These are phyloP conservation scores for Ustilago tritici DNA, from an alignment of 1,284 basidiomycete genomes.

Conservation along the genomic window DNA sequence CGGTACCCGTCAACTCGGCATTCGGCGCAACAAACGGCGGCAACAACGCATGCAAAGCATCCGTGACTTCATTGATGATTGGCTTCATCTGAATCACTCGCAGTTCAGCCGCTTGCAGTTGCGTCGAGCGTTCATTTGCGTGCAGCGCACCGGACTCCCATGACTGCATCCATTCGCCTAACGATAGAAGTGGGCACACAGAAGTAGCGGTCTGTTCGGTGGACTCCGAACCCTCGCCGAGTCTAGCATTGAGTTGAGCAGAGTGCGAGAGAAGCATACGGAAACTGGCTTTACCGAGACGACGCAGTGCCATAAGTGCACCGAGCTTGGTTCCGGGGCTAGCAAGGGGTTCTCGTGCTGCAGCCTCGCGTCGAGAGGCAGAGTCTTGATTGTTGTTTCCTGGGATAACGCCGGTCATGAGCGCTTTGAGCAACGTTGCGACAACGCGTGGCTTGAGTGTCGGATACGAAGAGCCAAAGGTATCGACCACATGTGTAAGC, in stretches of 20 bases:
- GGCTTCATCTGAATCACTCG: slow-evolving; percentile 32
- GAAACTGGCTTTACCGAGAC: slow-evolving; percentile 61
- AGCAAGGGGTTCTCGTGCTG: slow-evolving; percentile 35
- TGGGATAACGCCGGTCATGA: slow-evolving; percentile 74
- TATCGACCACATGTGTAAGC: slow-evolving; percentile 81
- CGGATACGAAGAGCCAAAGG: slow-evolving; percentile 76
- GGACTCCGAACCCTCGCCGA: slow-evolving; percentile 27
- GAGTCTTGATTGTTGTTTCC: slow-evolving; percentile 39
- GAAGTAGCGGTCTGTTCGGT: slow-evolving; percentile 9
- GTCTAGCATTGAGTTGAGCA: slow-evolving; percentile 31
- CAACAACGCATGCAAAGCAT: slow-evolving; percentile 46
- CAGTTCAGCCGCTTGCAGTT: slow-evolving; percentile 12
- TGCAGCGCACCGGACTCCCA: slow-evolving; percentile 42
- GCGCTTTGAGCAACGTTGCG: slow-evolving; percentile 88
- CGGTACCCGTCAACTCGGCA: slow-evolving; percentile 21
- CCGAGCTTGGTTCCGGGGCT: slow-evolving; percentile 64
- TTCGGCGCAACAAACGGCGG: slow-evolving; percentile 40
- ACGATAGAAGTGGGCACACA: slow-evolving; percentile 34
- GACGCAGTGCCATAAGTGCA: slow-evolving; percentile 61
- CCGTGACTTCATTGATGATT: slow-evolving; percentile 35
- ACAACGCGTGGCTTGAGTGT: slow-evolving; percentile 87
- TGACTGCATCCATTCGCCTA: slow-evolving; percentile 55
- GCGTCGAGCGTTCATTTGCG: slow-evolving; percentile 8
- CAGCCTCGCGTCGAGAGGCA: slow-evolving; percentile 21
- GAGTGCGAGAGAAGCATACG: slow-evolving; percentile 52